Base-by-base conservation (phyloP, 2,329 filamentous ascomycete species). In the Colletotrichum caudatum region DNA sequence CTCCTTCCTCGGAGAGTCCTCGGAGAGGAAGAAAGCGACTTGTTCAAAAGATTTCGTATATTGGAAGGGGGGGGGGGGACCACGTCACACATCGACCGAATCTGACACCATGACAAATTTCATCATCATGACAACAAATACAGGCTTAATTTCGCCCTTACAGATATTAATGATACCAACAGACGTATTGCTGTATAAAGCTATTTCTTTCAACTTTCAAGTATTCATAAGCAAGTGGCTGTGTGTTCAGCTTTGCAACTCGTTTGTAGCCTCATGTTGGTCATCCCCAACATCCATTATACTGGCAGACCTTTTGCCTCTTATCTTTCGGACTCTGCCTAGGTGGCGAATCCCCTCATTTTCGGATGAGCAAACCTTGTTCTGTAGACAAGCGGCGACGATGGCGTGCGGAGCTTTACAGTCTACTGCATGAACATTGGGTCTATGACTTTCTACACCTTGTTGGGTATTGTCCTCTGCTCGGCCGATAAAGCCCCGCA, bases 341-440 rank as follows among this genome's bases (percentile, higher is more conserved):
- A 83, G 50, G 78, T 82, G 46, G 80, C 82, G 26, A 81, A 83
- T 11, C 81, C 81, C 0, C 74, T 82, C 12, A 67, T 82, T 20
- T 83, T 81, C 50, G 80, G 78, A 1, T 83, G 81, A 81, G 81
- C 81, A 0, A 84, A 78, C 64, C 76, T 80, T 12, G 80, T 83
- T 14, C 75, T 79, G 1, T 77, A 80, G 62, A 76, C 81, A 2
- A 73, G 73, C 4, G 81, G 81, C 9, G 82, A 83, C 39, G 81
- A 84, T 68, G 80, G 81, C 1, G 75, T 78, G 1, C 73, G 82
- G 50, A 79, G 77, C 7, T 74, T 83, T 3, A 80, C 80, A 8
- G 74, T 83, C 1, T 82, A 81, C 37, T 75, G 77, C 12, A 83
- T 83, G 81, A 81, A 80, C 54, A 78, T 80, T 58, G 77, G 78